Evolutionary conservation across 2,329 filamentous ascomycete species (phyloP).

Genomic region (Dothiorella sarmentorum): DNA sequence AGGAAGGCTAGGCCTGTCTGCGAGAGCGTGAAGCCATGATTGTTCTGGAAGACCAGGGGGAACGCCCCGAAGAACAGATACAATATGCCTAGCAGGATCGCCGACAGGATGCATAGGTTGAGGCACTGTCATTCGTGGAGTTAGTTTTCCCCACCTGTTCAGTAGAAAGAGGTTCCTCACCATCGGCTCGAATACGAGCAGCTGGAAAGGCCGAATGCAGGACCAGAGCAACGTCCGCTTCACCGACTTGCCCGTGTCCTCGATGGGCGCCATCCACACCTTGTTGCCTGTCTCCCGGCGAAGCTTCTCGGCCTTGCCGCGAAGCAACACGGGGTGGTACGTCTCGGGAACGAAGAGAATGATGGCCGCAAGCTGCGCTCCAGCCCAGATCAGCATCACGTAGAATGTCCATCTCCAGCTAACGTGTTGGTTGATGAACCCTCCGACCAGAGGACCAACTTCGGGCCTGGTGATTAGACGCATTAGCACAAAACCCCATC

Average conservation of each 20-base stretch:
- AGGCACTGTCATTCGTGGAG: conserved; percentile 49
- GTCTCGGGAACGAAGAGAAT: conserved; percentile 79
- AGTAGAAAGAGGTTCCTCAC: conserved; percentile 24
- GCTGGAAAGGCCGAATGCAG: conserved; percentile 67
- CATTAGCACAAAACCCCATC: conserved; percentile 16
- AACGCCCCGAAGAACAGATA: conserved; percentile 94
- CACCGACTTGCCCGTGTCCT: conserved; percentile 68
- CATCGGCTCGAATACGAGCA: conserved; percentile 82
- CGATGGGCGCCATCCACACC: conserved; percentile 72
- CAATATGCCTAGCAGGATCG: conserved; percentile 79
- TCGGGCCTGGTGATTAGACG: conserved; percentile 46
- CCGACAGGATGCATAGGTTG: conserved; percentile 75
- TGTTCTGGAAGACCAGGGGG: conserved; percentile 69
- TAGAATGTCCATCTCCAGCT: conserved; percentile 66
- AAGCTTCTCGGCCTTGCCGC: conserved; percentile 65
- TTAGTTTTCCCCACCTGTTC: conserved; percentile 27
- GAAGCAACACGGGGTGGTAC: conserved; percentile 69
- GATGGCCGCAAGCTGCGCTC: conserved; percentile 59
- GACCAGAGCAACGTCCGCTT: conserved; percentile 48
- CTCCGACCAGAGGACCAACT: conserved; percentile 61
- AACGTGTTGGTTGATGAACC: conserved; percentile 75
- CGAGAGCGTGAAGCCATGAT: conserved; percentile 74
- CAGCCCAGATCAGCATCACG: conserved; percentile 77
- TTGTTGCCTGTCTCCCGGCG: conserved; percentile 75
- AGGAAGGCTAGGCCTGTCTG: conserved; percentile 78